phyloP scores from a whole-genome alignment of 495 filamentous ascomycete genomes.

The Talaromyces nanjingensis region DNA sequence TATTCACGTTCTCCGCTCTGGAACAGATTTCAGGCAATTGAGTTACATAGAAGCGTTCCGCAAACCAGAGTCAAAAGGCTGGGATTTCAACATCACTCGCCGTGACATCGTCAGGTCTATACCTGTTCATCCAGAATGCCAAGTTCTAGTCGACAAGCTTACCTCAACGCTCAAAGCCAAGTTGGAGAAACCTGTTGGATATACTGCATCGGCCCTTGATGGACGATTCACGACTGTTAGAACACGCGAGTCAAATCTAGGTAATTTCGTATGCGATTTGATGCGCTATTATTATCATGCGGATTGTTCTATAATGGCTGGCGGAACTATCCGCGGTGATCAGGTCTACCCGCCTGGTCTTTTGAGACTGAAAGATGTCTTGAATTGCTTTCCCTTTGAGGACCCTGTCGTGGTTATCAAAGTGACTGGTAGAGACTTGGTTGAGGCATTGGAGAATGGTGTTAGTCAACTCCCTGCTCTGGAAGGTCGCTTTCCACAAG shows the following conservation, averaged over 20 bases:
- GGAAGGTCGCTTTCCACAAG: conserved; percentile 69
- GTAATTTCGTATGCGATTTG: conserved; percentile 85
- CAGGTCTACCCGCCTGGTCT: conserved; percentile 80
- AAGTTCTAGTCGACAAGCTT: conserved; percentile 55
- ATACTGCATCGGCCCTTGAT: conserved; percentile 71
- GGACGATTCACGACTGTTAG: conserved; percentile 80
- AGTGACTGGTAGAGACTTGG: conserved; percentile 56
- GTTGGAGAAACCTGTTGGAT: conserved; percentile 77
- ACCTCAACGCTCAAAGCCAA: conserved; percentile 65
- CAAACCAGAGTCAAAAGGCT: conserved; percentile 39
- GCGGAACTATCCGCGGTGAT: conserved; percentile 84
- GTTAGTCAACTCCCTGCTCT: conserved; percentile 73
- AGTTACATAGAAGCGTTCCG: conserved; percentile 75
- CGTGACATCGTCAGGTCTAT: conserved; percentile 64
- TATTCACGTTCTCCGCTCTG: conserved; percentile 72
- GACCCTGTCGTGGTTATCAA: conserved; percentile 78
- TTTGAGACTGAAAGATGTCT: conserved; percentile 65
- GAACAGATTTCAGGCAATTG: conserved; percentile 84
- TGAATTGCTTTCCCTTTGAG: conserved; percentile 84
- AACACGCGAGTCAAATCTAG: conserved; percentile 68
- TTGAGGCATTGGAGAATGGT: conserved; percentile 74
- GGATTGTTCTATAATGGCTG: conserved; percentile 79
- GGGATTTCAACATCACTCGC: conserved; percentile 73
- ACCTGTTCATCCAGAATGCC: conserved; percentile 49
- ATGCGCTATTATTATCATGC: conserved; percentile 76